Evolutionary conservation across 1,139 yeast species (phyloP).

Genomic region (Suhomyces guaymorum): DNA sequence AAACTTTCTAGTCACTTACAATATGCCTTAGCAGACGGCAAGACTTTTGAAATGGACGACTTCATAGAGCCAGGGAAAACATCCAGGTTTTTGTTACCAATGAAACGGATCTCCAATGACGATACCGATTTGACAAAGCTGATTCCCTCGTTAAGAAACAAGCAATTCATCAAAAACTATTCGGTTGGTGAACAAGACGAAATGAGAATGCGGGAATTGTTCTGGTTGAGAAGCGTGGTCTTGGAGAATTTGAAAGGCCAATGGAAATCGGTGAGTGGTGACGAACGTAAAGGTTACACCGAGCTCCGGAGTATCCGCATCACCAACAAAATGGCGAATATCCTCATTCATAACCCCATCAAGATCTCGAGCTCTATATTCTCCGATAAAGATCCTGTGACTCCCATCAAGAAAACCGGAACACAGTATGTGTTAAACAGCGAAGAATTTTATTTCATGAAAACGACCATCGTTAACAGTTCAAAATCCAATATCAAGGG

Average conservation of each 20-base stretch:
- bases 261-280: slow-evolving; percentile 49
- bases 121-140: slow-evolving; percentile 47
- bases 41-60: slow-evolving; percentile 25
- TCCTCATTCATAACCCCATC: slow-evolving; percentile 42
- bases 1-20: slow-evolving; percentile 27
- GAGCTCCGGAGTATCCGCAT: slow-evolving; percentile 69
- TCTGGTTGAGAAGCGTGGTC: slow-evolving; percentile 78
- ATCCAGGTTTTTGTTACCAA: slow-evolving; percentile 66
- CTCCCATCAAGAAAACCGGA: slow-evolving; percentile 15
- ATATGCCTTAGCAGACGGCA: slow-evolving; percentile 18
- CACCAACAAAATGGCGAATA: slow-evolving; percentile 52
- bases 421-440: slow-evolving; percentile 30
- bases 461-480: slow-evolving; percentile 48
- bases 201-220: slow-evolving; percentile 56
- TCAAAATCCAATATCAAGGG: slow-evolving; percentile 49
- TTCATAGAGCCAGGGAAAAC: slow-evolving; percentile 52
- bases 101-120: slow-evolving; percentile 52
- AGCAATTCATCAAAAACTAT: slow-evolving; percentile 71
- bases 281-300: slow-evolving; percentile 51
- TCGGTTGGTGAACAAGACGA: slow-evolving; percentile 56
- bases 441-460: slow-evolving; percentile 52
- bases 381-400: slow-evolving; percentile 12
- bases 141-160: slow-evolving; percentile 75
- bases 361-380: slow-evolving; percentile 14
- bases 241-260: slow-evolving; percentile 58